Percentiles rank a stretch among this genome's conserved stretches.
Evolutionary conservation across 441 rosid species (phyloP).

Genomic region (Cnidoscolus chayamansa): DNA sequence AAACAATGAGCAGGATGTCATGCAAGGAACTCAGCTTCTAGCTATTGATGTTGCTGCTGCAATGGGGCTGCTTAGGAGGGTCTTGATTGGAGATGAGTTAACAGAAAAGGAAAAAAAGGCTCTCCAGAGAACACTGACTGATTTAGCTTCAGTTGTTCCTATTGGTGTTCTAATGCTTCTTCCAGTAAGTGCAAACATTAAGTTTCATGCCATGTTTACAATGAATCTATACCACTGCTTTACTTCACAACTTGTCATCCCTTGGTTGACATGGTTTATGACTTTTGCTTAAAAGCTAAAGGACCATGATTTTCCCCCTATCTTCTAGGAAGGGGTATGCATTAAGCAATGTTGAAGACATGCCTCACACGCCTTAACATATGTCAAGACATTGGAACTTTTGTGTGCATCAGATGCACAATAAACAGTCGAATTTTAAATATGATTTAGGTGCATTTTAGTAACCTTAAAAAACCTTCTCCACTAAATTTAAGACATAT

Average conservation of each 20-base stretch:
- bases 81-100: conserved; percentile 78
- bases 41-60: conserved; percentile 92
- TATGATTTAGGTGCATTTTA: not conserved
- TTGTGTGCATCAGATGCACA: no score
- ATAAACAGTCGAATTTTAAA: no score
- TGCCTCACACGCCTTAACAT: no score
- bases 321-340: not conserved
- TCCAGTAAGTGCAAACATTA: conserved; percentile 59
- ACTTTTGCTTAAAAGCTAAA: not conserved
- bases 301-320: not conserved
- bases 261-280: conserved; percentile 3
- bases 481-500: not conserved
- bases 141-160: conserved; percentile 91
- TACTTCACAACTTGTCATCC: not conserved
- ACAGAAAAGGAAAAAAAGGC: conserved; percentile 85
- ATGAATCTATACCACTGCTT: not conserved
- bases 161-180: conserved; percentile 96
- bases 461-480: not conserved
- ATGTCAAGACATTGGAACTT: not conserved
- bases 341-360: not conserved
- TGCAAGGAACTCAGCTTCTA: conserved; percentile 98
- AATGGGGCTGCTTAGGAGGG: conserved; percentile 67
- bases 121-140: conserved; percentile 79
- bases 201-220: not conserved
- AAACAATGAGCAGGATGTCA: conserved; percentile 67